Evolutionary conservation across 2,329 filamentous ascomycete genomes (phyloP).

Genomic region (Drechslerella dactyloides): DNA sequence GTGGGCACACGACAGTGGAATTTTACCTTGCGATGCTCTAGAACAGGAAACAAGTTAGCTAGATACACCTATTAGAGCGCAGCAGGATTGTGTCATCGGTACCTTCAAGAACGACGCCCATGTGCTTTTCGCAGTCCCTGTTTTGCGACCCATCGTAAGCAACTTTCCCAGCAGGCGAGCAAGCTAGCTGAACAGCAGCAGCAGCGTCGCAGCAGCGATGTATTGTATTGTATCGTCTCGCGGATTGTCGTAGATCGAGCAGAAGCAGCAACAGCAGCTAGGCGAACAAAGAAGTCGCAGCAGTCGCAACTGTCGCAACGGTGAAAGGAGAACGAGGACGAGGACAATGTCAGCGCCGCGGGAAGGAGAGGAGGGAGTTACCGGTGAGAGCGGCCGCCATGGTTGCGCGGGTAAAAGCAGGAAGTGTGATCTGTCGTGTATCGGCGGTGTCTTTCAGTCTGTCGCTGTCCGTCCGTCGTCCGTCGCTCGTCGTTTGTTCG

Average conservation of each 20-base stretch:
- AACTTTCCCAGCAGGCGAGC: slow-evolving; percentile 36
- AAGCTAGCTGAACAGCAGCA: slow-evolving; percentile 30
- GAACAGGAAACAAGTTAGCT: neutral
- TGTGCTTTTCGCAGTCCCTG: slow-evolving; percentile 52
- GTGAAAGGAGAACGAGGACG: neutral
- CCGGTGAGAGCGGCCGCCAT: slow-evolving; percentile 37
- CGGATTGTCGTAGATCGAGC: neutral
- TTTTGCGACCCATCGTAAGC: slow-evolving; percentile 52
- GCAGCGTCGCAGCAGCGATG: no score
- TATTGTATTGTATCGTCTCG: no score
- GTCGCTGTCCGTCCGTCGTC: neutral
- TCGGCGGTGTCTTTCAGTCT: neutral
- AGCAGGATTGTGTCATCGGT: slow-evolving; percentile 9
- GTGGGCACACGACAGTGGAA: slow-evolving; percentile 21
- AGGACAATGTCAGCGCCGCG: neutral
- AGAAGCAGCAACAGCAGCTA: neutral
- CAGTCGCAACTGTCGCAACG: neutral
- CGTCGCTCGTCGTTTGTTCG: neutral
- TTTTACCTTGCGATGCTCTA: slow-evolving; percentile 48
- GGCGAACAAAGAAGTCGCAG: neutral
- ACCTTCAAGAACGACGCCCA: slow-evolving; percentile 55
- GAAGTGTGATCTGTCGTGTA: neutral
- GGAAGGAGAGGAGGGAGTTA: slow-evolving; percentile 18
- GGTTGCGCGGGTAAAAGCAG: slow-evolving; percentile 2
- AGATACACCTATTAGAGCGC: neutral